Base-by-base conservation (phyloP, 129 eudicot species). In the Escallonia rubra region DNA sequence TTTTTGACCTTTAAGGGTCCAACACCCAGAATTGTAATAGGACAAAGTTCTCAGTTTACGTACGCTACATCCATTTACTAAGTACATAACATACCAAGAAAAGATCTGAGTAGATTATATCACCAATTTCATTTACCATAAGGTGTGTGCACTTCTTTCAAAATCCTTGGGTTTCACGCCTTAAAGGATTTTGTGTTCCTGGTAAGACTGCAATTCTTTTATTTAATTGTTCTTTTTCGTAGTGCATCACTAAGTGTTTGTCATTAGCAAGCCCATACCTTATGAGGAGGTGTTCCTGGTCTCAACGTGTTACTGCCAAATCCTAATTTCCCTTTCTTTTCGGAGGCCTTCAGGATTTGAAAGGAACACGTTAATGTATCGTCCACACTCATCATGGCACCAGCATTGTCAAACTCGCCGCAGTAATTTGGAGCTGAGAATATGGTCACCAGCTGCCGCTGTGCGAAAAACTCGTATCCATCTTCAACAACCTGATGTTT, bases 331-430 rank as follows among this genome's bases (percentile, higher is more conserved):
- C 90, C 90, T 72, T 85, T 85, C 80, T 85, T 85, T 59, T 85
- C 90, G 0, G 81, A 71, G 9, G 90, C 86, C 66, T 81, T 81
- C 23, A 85, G 81, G 58, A 85, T 85, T 69, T 85, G 90, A 62
- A 85, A 85, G 1, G 90, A 85, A 46, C 90, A 85, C 2, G 90
- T 85, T 65, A 85, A 61, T 2, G 81, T 57, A 72, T 84, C 90
- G 68, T 84, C 90, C 63, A 84, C 90, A 15, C 90, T 84, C 90
- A 84, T 84, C 90, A 84, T 80, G 3, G 89, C 89, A 58, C 89
- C 89, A 49, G 85, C 85, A 69, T 83, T 83, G 57, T 83, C 89
- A 73, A 83, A 83, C 78, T 83, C 89, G 43, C 89, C 89, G 39
- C 89, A 83, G 78, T 83, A 83, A 73, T 83, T 83, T 57, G 89